phyloP scores from a whole-genome alignment of 805 yeast genomes.

The Candida taoyuanica region DNA sequence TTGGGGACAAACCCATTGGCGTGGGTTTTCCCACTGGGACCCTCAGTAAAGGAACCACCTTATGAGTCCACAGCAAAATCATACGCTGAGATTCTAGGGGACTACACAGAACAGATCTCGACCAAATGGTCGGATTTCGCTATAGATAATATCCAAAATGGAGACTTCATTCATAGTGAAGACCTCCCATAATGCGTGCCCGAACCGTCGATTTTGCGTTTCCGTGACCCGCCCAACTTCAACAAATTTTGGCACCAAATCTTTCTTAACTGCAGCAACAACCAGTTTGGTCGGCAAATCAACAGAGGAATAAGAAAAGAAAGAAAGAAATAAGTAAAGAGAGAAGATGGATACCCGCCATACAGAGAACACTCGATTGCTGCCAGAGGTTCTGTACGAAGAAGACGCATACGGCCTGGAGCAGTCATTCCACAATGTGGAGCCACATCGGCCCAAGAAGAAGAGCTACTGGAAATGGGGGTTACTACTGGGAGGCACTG shows the following conservation, averaged over 20 bases:
- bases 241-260: neutral
- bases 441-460: too few species aligned
- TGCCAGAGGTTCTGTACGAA: too few species aligned
- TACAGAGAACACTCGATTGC: too few species aligned
- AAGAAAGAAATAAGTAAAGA: too few species aligned
- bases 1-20: constrained; percentile 26
- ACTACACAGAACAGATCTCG: constrained; percentile 24
- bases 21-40: constrained; percentile 30
- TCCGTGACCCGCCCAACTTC: neutral
- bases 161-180: constrained; percentile 22
- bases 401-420: too few species aligned
- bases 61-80: constrained; percentile 4
- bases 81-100: constrained; percentile 22
- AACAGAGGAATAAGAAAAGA: too few species aligned
- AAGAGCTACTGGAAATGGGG: too few species aligned
- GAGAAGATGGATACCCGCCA: too few species aligned
- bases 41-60: constrained; percentile 8
- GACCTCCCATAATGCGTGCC: constrained; percentile 3
- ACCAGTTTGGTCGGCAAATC: too few species aligned
- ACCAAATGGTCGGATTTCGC: constrained; percentile 18
- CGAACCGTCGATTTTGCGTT: neutral
- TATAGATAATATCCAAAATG: constrained; percentile 22
- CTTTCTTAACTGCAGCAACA: too few species aligned
- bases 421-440: too few species aligned
- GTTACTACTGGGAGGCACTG: too few species aligned